A percentile compares a stretch with the other conserved stretches of the same genome.
Conservation (phyloP, 139 green algal species). For the Raphidocelis subcapitata region DNA sequence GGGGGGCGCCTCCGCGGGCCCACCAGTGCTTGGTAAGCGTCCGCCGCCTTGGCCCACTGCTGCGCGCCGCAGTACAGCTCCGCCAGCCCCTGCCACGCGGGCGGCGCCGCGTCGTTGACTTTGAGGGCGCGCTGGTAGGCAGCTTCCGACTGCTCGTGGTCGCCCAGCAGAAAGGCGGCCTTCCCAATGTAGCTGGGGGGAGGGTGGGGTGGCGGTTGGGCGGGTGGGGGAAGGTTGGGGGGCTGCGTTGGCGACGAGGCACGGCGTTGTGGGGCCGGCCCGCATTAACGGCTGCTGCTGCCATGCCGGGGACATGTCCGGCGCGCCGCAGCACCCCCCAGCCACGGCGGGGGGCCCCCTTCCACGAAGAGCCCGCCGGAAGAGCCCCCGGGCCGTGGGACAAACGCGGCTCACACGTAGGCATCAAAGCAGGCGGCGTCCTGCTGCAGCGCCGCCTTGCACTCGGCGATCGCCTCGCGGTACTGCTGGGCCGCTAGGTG, state of each 20-base stretch:
- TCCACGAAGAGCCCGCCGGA: neutral
- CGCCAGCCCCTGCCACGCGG: slow-evolving; percentile 72
- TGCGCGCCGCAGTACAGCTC: slow-evolving; percentile 52
- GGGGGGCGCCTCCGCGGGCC: no score
- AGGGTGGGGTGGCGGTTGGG: no score
- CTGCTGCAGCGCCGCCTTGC: slow-evolving; percentile 56
- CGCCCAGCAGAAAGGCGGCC: slow-evolving; percentile 53
- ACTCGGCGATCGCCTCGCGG: slow-evolving; percentile 48
- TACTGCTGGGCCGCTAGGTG: slow-evolving; percentile 36
- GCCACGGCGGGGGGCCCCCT: no score
- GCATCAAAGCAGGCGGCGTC: slow-evolving; percentile 59
- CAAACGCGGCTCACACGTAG: slow-evolving; percentile 46
- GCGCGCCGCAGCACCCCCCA: neutral
- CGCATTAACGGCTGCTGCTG: neutral
- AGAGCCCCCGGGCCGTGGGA: neutral
- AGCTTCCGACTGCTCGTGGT: slow-evolving; percentile 54
- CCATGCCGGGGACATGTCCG: neutral
- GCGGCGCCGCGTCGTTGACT: slow-evolving; percentile 34
- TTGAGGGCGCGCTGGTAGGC: slow-evolving; percentile 55
- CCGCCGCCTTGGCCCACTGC: slow-evolving; percentile 32
- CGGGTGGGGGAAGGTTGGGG: neutral
- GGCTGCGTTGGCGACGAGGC: neutral
- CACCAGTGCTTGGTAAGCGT: slow-evolving; percentile 20
- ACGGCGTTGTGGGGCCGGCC: neutral
- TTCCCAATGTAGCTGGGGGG: slow-evolving; percentile 62